Conservation (phyloP, 371 early-diverging fungal species). For the Mucor circinelloides region DNA sequence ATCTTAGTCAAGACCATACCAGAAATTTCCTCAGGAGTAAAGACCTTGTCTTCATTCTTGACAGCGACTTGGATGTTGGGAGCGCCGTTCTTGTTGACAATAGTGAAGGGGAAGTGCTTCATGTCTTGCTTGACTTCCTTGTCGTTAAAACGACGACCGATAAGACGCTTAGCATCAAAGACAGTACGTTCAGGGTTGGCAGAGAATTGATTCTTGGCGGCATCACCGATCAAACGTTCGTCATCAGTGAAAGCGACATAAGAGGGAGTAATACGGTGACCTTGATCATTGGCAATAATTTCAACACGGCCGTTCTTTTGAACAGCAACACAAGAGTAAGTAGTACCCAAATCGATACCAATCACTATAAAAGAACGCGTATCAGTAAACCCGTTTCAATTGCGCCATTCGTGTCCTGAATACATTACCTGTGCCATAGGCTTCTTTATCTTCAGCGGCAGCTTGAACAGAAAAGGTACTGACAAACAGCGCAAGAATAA, state of each 20-base stretch:
- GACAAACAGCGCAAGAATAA: conserved; percentile 43
- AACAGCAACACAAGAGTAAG: conserved; percentile 97
- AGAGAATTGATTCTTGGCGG: conserved; percentile 85
- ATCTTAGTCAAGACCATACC: conserved; percentile 96
- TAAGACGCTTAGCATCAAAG: conserved; percentile 95
- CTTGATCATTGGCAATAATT: conserved; percentile 83
- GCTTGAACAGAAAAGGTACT: conserved; percentile 31
- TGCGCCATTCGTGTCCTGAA: neutral
- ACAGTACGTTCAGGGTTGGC: conserved; percentile 88
- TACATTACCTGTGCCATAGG: conserved; percentile 54
- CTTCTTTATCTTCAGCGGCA: conserved; percentile 49
- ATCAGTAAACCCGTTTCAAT: neutral
- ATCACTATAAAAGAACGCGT: conserved; percentile 33
- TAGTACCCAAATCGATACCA: conserved; percentile 95
- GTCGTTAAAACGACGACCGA: conserved; percentile 87
- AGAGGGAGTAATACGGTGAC: conserved; percentile 88
- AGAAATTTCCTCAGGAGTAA: conserved; percentile 97
- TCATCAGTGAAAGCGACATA: conserved; percentile 86
- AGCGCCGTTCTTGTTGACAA: conserved; percentile 79
- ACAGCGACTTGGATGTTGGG: conserved; percentile 82
- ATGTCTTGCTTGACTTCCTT: conserved; percentile 85
- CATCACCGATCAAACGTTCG: conserved; percentile 87
- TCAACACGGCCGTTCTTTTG: conserved; percentile 89
- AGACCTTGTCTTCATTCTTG: conserved; percentile 89
- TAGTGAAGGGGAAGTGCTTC: conserved; percentile 91